Evolutionary conservation across 441 rosid species (phyloP).

Genomic region (Capsella rubella): DNA sequence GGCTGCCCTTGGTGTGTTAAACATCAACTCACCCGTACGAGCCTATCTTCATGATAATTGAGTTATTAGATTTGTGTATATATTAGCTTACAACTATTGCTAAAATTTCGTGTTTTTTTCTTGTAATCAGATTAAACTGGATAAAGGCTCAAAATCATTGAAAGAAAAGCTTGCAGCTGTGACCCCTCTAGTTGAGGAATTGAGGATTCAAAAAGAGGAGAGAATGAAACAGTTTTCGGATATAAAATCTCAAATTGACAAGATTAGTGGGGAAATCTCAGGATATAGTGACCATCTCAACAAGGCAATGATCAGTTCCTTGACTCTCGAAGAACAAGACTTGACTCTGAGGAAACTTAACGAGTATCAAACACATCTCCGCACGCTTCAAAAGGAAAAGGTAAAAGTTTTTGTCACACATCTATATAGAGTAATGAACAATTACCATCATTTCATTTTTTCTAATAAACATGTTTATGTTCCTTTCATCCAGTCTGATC

Average conservation of each 20-base stretch:
- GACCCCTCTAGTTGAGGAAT: conserved; percentile 81
- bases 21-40: conserved; percentile 70
- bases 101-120: conserved; percentile 1
- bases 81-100: background rate
- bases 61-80: too few relatives aligned
- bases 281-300: conserved; percentile 56
- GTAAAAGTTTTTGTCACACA: conserved; percentile 42
- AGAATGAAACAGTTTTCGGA: conserved; percentile 82
- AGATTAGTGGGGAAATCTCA: conserved; percentile 83
- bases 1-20: conserved; percentile 90
- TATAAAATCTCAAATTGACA: conserved; percentile 78
- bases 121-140: conserved; percentile 59
- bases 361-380: conserved; percentile 86
- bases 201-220: conserved; percentile 81
- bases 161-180: conserved; percentile 85
- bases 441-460: background rate
- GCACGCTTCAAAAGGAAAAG: conserved; percentile 88
- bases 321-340: conserved; percentile 76
- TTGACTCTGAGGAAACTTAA: conserved; percentile 82
- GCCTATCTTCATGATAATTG: background rate
- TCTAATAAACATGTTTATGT: conserved; percentile 1
- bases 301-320: conserved; percentile 50
- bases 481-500: conserved; percentile 79
- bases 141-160: conserved; percentile 65
- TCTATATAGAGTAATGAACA: background rate